Evolutionary conservation across 177 flowering plant species (phyloP).

Genomic region (Telopea speciosissima): DNA sequence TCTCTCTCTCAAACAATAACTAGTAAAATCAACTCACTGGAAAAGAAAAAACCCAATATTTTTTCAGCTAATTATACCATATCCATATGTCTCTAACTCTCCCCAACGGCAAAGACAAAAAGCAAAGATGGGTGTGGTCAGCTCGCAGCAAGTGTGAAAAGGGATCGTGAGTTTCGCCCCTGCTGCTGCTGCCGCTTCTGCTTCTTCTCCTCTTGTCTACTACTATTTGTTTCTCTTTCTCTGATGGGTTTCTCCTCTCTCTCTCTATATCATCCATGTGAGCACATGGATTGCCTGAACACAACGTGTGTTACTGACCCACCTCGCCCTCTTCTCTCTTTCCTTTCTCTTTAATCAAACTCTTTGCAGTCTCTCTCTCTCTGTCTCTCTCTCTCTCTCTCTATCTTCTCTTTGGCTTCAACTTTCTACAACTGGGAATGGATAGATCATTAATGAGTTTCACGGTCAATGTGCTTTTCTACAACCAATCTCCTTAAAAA

Average conservation of each 20-base stretch:
- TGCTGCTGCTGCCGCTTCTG: not conserved
- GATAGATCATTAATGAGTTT: slow-evolving; percentile 1
- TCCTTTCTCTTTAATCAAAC: not conserved
- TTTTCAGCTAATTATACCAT: no score
- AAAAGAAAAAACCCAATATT: slow-evolving; percentile 6
- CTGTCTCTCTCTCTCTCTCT: slow-evolving; percentile 9
- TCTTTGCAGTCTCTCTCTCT: not conserved
- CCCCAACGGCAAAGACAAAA: no score
- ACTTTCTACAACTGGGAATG: not conserved
- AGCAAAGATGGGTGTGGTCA: not conserved
- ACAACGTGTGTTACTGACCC: slow-evolving; percentile 48
- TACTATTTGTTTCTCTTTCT: not conserved
- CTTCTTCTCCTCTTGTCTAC: not conserved
- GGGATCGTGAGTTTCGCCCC: slow-evolving; percentile 1
- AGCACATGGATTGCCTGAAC: slow-evolving; percentile 53
- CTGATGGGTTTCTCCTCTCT: not conserved
- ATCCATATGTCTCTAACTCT: no score
- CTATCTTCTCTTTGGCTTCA: not conserved
- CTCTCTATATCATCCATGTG: slow-evolving; percentile 32
- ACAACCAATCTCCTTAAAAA: slow-evolving; percentile 2
- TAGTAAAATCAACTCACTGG: slow-evolving; percentile 4
- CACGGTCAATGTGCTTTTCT: slow-evolving; percentile 27
- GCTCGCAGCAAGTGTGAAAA: slow-evolving; percentile 1
- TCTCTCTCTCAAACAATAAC: slow-evolving; percentile 2
- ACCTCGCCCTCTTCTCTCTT: slow-evolving; percentile 24